Percentiles rank a stretch among this genome's conserved stretches.
phyloP scores from a whole-genome alignment of 495 filamentous ascomycete genomes.

The Aspergillus biplanus region DNA sequence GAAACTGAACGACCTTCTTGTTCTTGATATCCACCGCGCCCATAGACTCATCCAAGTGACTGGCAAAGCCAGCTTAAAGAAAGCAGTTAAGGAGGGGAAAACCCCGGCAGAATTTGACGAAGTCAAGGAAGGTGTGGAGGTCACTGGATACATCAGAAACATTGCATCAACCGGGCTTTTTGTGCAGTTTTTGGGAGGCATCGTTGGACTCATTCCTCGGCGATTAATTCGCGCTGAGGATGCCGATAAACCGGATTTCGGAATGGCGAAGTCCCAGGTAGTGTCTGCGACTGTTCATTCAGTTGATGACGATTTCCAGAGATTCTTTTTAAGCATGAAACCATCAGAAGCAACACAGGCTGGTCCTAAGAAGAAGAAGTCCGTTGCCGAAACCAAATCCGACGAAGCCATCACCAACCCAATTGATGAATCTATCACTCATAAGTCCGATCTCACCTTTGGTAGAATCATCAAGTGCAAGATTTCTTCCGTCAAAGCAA shows the following conservation, averaged over 20 bases:
- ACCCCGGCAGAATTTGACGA: conserved; percentile 70
- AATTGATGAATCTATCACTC: conserved; percentile 66
- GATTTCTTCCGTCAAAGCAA: conserved; percentile 79
- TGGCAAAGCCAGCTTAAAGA: conserved; percentile 79
- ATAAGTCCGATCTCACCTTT: conserved; percentile 69
- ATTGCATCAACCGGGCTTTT: conserved; percentile 79
- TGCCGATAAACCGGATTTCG: conserved; percentile 70
- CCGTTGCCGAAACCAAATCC: conserved; percentile 33
- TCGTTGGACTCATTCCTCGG: conserved; percentile 79
- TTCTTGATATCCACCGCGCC: conserved; percentile 76
- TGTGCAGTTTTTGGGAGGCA: conserved; percentile 76
- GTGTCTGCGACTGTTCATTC: conserved; percentile 69
- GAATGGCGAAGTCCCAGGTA: conserved; percentile 71
- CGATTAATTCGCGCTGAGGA: conserved; percentile 70
- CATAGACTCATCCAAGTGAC: conserved; percentile 74
- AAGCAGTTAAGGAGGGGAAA: conserved; percentile 66
- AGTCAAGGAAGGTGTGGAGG: conserved; percentile 65
- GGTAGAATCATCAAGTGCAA: conserved; percentile 80
- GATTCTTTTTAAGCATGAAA: conserved; percentile 68
- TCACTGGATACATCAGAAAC: conserved; percentile 84
- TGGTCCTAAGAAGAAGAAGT: conserved; percentile 34
- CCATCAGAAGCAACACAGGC: conserved; percentile 38
- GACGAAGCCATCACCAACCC: conserved; percentile 61
- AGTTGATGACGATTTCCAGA: conserved; percentile 59
- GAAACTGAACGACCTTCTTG: conserved; percentile 76